phyloP scores from a whole-genome alignment of 208 protist genomes.

The Leishmania guyanensis region DNA sequence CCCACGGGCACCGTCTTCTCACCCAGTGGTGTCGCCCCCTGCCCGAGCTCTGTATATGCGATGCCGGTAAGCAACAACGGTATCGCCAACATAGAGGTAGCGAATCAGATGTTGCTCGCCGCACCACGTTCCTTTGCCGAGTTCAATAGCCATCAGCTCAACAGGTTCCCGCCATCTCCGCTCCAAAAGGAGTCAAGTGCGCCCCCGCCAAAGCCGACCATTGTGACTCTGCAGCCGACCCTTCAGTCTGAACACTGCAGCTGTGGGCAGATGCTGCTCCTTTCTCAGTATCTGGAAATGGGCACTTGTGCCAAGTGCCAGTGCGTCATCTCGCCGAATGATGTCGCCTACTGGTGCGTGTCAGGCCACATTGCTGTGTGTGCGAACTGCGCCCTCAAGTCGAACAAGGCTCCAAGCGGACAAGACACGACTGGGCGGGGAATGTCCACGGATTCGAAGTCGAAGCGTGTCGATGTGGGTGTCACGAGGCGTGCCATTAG shows the following conservation, averaged over 20 bases:
- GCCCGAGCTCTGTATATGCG: slow-evolving; percentile 22
- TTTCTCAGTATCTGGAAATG: slow-evolving; percentile 31
- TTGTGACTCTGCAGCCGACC: slow-evolving; percentile 30
- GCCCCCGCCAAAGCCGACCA: slow-evolving; percentile 9
- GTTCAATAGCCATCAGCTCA: slow-evolving; percentile 15
- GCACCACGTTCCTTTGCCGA: slow-evolving; percentile 26
- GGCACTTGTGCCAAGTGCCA: slow-evolving; percentile 40
- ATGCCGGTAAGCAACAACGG: slow-evolving; percentile 20
- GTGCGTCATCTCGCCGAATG: slow-evolving; percentile 13
- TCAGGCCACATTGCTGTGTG: slow-evolving; percentile 45
- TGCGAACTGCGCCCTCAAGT: slow-evolving; percentile 29
- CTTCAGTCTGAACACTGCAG: slow-evolving; percentile 45
- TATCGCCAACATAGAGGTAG: slow-evolving; percentile 33
- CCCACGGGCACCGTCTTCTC: slow-evolving; percentile 4
- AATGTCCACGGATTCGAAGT: neutral
- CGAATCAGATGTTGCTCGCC: slow-evolving; percentile 36
- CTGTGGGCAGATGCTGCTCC: slow-evolving; percentile 40
- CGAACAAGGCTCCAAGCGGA: neutral
- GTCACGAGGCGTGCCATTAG: neutral
- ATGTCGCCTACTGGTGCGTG: slow-evolving; percentile 51
- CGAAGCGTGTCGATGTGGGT: neutral
- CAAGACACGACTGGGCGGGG: neutral
- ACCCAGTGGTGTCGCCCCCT: neutral
- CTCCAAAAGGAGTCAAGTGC: slow-evolving; percentile 3
- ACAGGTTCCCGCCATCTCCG: slow-evolving; percentile 8